These are phyloP conservation scores for Rhizomucor miehei DNA, from an alignment of 371 early-diverging fungal genomes.

Conservation along the genomic window DNA sequence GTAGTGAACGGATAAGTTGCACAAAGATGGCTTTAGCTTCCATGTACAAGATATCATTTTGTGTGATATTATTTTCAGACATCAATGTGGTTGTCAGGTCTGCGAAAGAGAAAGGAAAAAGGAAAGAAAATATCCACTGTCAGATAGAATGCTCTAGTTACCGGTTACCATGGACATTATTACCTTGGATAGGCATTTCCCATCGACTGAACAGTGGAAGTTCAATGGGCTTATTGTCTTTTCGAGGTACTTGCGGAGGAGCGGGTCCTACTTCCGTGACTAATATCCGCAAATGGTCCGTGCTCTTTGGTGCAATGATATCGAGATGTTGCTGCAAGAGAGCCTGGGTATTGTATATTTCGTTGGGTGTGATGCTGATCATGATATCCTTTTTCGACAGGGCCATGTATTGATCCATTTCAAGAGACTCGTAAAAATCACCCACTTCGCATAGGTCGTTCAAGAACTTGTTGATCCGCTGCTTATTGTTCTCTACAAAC, in stretches of 20 bases:
- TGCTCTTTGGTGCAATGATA: slow-evolving; percentile 69
- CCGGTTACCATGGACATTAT: too few relatives aligned
- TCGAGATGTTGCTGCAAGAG: slow-evolving; percentile 80
- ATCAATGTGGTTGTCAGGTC: slow-evolving; percentile 52
- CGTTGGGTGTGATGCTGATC: slow-evolving; percentile 86
- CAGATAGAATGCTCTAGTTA: not conserved
- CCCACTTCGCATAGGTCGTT: slow-evolving; percentile 88
- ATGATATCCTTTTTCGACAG: slow-evolving; percentile 84
- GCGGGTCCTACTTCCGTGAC: slow-evolving; percentile 77
- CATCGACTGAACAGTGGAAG: slow-evolving; percentile 83
- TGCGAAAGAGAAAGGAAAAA: too few relatives aligned
- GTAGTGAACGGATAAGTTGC: slow-evolving; percentile 81
- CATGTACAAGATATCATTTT: slow-evolving; percentile 88
- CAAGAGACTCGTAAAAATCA: slow-evolving; percentile 90
- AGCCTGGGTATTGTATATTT: slow-evolving; percentile 86
- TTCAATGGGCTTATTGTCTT: slow-evolving; percentile 76
- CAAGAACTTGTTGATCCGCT: slow-evolving; percentile 77
- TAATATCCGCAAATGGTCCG: slow-evolving; percentile 73
- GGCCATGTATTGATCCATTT: slow-evolving; percentile 95
- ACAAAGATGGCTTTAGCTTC: slow-evolving; percentile 91
- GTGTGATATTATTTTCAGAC: slow-evolving; percentile 79
- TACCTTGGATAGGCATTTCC: slow-evolving; percentile 83
- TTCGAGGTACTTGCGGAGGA: slow-evolving; percentile 76
- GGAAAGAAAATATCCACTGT: not conserved
- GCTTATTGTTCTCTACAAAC: slow-evolving; percentile 83